Conservation (phyloP, 148 eudicot genomes). For the Chenopodium formosanum region DNA sequence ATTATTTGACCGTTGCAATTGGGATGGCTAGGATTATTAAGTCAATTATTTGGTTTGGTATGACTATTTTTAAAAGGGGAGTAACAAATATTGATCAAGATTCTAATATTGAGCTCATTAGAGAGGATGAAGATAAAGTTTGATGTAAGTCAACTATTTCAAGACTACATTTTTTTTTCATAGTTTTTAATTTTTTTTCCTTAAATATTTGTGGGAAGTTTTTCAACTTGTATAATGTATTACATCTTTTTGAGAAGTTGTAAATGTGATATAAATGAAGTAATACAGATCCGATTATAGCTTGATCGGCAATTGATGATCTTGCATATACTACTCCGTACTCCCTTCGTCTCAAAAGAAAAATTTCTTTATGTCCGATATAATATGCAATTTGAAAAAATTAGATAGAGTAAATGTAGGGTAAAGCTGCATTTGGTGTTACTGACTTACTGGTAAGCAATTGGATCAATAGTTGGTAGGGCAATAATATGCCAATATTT, state of each 20-base stretch:
- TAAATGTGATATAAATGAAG: conserved; percentile 3
- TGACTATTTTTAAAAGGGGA: conserved; percentile 34
- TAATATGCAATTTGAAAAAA: not conserved
- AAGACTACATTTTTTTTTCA: conserved; percentile 2
- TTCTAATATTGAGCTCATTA: conserved; percentile 14
- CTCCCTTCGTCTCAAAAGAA: too few relatives aligned
- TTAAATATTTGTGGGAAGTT: not conserved
- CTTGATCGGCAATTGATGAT: not conserved
- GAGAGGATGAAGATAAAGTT: conserved; percentile 35
- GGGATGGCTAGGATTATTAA: conserved; percentile 64
- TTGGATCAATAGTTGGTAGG: not conserved
- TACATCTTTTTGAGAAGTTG: conserved; percentile 7
- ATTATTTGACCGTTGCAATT: conserved; percentile 58
- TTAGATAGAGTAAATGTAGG: not conserved
- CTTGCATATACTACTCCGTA: not conserved
- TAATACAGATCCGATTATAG: conserved; percentile 8
- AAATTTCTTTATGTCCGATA: not conserved
- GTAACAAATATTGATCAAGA: conserved; percentile 12
- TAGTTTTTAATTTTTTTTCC: not conserved
- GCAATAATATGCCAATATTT: not conserved
- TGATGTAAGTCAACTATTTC: conserved; percentile 12
- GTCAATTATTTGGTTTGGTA: conserved; percentile 40
- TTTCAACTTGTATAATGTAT: not conserved
- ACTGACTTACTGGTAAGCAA: not conserved
- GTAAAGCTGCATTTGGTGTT: not conserved